Evolutionary conservation across 352 stramenopile species (phyloP), one percentile per base, ranked within the genome.

Genomic region (Globisporangium viniferum): DNA sequence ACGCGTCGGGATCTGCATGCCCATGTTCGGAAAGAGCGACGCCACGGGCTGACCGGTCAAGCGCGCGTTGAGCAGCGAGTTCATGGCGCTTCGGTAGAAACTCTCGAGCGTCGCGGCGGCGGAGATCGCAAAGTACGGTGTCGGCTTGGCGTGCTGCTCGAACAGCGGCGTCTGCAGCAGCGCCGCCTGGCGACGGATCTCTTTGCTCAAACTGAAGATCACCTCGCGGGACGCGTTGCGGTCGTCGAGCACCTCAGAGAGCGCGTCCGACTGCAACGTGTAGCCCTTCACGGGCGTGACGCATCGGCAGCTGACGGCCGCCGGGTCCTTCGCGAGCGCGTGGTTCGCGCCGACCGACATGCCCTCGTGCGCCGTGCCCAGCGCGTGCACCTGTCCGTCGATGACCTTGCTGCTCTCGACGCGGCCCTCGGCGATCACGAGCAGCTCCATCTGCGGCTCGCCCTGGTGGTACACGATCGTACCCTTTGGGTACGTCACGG

Each of bases 1-100:
- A 66, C 93, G 90, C 69, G 88, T 97, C 3, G 93, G 93, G 67
- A 98, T 94, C 78, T 98, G 93, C 73, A 98, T 83, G 69, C 94
- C 85, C 93, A 98, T 98, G 74, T 98, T 96, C 5, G 93, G 93
- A 73, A 98, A 98, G 20, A 97, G 77, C 35, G 79, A 89, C 35
- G 79, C 81, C 22, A 91, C 81, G 22, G 87, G 81, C 69, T 95
- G 81, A 3, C 88, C 87, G 22, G 85, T 95, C 48, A 96, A 74
- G 10, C 92, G 82, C 24, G 90, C 85, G 77, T 98, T 98, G 18
- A 98, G 72, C 48, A 95, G 76, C 75, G 93, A 89, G 82, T 98
- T 98, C 78, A 98, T 90, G 44, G 84, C 91, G 68, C 82, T 95
- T 57, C 93, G 89, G 73, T 98, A 98, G 68, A 98, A 98, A 27